Conservation (phyloP, 2,329 filamentous ascomycete genomes). For the Penicillium sp. region DNA sequence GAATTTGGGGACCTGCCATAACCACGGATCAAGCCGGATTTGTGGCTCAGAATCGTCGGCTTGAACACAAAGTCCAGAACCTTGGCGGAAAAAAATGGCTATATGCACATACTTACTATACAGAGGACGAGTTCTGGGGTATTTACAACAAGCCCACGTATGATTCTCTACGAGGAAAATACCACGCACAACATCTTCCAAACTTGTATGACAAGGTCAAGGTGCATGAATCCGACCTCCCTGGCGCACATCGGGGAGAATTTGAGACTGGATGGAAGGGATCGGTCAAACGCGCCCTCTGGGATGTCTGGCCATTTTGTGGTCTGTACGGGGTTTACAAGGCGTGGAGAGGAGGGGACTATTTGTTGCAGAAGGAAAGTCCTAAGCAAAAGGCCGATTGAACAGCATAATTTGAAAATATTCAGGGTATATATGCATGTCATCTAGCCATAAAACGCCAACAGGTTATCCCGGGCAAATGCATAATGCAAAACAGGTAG, state of each 20-base stretch:
- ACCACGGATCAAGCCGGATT: slow-evolving; percentile 55
- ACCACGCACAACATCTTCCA: slow-evolving; percentile 37
- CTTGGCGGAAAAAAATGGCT: slow-evolving; percentile 82
- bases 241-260: slow-evolving; percentile 12
- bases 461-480: neutral
- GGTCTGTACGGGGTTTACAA: slow-evolving; percentile 28
- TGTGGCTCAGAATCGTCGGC: slow-evolving; percentile 64
- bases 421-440: slow-evolving; percentile 5
- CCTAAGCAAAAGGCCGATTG: slow-evolving; percentile 9
- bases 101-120: slow-evolving; percentile 82
- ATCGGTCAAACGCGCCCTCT: slow-evolving; percentile 15
- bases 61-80: slow-evolving; percentile 67
- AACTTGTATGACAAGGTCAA: slow-evolving; percentile 41
- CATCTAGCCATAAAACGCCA: neutral
- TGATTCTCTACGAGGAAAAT: slow-evolving; percentile 40
- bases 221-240: slow-evolving; percentile 15
- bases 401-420: neutral
- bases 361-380: slow-evolving; percentile 18
- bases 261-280: slow-evolving; percentile 14
- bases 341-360: slow-evolving; percentile 27
- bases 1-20: slow-evolving; percentile 78
- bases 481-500: neutral
- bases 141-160: slow-evolving; percentile 43
- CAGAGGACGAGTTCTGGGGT: slow-evolving; percentile 53
- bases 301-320: slow-evolving; percentile 27